Evolutionary conservation across 306 rosid species (phyloP).

Genomic region (Luffa acutangula): DNA sequence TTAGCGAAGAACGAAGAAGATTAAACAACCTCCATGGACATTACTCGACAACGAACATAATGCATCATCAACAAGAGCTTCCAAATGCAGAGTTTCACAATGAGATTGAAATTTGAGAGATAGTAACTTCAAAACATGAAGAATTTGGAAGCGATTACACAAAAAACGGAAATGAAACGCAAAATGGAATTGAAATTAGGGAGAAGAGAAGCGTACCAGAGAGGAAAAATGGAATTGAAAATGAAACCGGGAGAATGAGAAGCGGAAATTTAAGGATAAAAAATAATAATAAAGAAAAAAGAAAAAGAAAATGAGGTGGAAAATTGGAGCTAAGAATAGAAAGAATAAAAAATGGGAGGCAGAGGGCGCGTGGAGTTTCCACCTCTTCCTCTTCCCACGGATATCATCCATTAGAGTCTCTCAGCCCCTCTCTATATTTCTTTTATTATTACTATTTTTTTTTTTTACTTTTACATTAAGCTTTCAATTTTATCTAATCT

Average conservation of each 20-base stretch:
- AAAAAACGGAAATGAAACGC: not conserved
- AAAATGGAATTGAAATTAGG: not conserved
- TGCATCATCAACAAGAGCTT: not conserved
- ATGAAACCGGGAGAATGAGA: not conserved
- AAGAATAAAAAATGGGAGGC: not conserved
- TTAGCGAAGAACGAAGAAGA: not conserved
- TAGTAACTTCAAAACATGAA: not conserved
- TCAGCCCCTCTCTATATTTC: not conserved
- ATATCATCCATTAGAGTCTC: not conserved
- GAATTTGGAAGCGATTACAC: not conserved
- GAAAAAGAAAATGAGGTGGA: not conserved
- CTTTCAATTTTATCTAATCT: not conserved
- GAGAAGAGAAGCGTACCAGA: not conserved
- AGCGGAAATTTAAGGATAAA: conserved; percentile 1
- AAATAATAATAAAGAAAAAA: not conserved
- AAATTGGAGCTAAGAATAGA: not conserved
- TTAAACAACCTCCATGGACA: not conserved
- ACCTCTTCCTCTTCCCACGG: not conserved
- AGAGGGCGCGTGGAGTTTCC: conserved; percentile 10
- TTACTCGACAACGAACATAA: not conserved
- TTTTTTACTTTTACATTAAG: not conserved
- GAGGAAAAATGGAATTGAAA: not conserved
- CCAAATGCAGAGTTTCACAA: not conserved
- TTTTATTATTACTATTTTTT: not conserved
- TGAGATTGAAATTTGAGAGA: not conserved